Evolutionary conservation across 371 early-diverging fungal species (phyloP).

Genomic region (Mucor circinelloides): DNA sequence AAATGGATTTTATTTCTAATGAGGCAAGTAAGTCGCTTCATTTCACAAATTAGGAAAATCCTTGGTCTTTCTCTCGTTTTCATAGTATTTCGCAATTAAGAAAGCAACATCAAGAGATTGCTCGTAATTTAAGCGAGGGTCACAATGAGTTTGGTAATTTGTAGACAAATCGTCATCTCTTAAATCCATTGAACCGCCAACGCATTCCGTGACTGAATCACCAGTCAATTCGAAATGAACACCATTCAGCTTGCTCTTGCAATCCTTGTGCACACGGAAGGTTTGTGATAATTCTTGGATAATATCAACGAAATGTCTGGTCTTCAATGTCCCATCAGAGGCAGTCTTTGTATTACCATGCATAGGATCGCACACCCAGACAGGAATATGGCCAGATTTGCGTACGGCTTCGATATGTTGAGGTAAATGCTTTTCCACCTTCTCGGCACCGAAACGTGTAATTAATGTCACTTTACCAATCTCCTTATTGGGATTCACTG

Average conservation of each 20-base stretch:
- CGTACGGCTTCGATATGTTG: slow-evolving; percentile 90
- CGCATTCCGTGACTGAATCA: slow-evolving; percentile 91
- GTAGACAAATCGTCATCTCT: slow-evolving; percentile 74
- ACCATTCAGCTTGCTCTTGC: slow-evolving; percentile 82
- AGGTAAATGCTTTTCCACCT: slow-evolving; percentile 82
- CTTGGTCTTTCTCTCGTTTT: slow-evolving; percentile 58
- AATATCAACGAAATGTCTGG: slow-evolving; percentile 88
- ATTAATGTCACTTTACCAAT: slow-evolving; percentile 94
- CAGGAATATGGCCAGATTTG: slow-evolving; percentile 81
- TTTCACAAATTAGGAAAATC: slow-evolving; percentile 41
- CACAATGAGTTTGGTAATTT: slow-evolving; percentile 96
- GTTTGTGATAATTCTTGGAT: slow-evolving; percentile 77
- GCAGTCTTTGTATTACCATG: slow-evolving; percentile 95
- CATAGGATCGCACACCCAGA: slow-evolving; percentile 98
- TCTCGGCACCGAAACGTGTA: slow-evolving; percentile 89
- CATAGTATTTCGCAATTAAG: slow-evolving; percentile 86
- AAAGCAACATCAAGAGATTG: slow-evolving; percentile 96
- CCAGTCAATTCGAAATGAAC: slow-evolving; percentile 98
- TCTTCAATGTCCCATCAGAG: slow-evolving; percentile 79
- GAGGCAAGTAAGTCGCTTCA: not conserved
- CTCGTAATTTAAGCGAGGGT: slow-evolving; percentile 93
- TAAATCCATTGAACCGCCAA: slow-evolving; percentile 95
- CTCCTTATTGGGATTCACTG: slow-evolving; percentile 85
- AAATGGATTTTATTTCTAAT: not conserved
- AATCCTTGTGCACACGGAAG: slow-evolving; percentile 80